Conservation (phyloP, 352 stramenopile genomes). For the Sclerospora graminicola region DNA sequence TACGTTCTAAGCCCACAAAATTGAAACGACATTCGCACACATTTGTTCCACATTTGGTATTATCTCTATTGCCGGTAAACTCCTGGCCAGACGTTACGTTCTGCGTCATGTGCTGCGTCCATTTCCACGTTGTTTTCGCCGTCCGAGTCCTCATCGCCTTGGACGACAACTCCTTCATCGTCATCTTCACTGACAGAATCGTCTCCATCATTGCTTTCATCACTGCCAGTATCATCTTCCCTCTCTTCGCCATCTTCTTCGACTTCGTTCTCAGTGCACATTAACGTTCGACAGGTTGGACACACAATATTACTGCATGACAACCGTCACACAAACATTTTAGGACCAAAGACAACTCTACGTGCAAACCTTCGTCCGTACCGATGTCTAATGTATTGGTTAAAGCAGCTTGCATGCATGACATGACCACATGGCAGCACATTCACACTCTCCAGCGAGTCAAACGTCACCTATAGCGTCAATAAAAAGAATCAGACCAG, state of each 20-base stretch:
- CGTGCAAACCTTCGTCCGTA: conserved; percentile 12
- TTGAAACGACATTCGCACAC: conserved; percentile 7
- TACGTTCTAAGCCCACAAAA: conserved; percentile 3
- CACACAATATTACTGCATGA: conserved; percentile 39
- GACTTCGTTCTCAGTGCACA: conserved; percentile 22
- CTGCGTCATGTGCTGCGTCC: conserved; percentile 14
- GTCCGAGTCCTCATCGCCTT: conserved; percentile 11
- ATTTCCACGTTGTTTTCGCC: conserved; percentile 11
- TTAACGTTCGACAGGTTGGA: conserved; percentile 46
- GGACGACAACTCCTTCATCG: conserved; percentile 8
- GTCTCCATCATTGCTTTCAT: conserved; percentile 2
- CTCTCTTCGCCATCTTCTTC: conserved; percentile 13
- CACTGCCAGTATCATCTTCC: conserved; percentile 5
- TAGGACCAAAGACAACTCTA: not conserved
- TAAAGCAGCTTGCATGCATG: conserved; percentile 56
- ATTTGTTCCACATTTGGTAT: not conserved
- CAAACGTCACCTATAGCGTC: conserved; percentile 48
- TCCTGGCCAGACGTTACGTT: conserved; percentile 17
- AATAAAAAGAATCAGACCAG: not conserved
- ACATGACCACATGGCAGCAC: conserved; percentile 71
- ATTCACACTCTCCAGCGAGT: conserved; percentile 57
- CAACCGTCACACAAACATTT: conserved; percentile 3
- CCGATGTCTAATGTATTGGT: conserved; percentile 51
- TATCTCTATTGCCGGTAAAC: conserved; percentile 3
- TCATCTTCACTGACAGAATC: conserved; percentile 14